Evolutionary conservation across 805 yeast species (phyloP).

Genomic region (Candida mattraensis): DNA sequence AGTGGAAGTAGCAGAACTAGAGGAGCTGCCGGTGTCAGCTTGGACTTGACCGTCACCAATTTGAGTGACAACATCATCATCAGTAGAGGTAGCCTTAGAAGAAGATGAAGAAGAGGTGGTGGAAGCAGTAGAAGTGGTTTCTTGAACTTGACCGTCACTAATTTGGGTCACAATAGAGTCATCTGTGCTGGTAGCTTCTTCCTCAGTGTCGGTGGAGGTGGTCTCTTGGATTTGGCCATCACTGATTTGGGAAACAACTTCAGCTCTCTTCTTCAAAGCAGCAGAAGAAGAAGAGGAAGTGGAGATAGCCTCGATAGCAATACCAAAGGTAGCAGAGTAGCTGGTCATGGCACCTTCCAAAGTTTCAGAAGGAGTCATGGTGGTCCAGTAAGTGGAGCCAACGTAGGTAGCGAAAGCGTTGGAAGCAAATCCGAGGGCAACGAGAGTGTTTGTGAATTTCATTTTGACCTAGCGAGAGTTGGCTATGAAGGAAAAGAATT

Average conservation of each 20-base stretch:
- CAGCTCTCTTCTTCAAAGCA: constrained; percentile 32
- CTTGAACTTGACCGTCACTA: constrained; percentile 48
- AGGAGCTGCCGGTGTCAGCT: constrained; percentile 38
- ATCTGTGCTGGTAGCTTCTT: constrained; percentile 28
- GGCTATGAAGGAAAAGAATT: constrained; percentile 5
- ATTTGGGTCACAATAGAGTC: constrained; percentile 36
- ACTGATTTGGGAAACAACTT: constrained; percentile 43
- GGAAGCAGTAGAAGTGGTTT: constrained; percentile 15
- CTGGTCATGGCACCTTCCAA: constrained; percentile 51
- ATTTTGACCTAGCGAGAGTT: constrained; percentile 27
- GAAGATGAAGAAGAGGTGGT: constrained; percentile 10
- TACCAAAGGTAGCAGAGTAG: constrained; percentile 38
- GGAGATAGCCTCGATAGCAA: constrained; percentile 15
- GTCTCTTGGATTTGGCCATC: constrained; percentile 54
- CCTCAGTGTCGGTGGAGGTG: constrained; percentile 33
- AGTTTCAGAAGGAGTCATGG: constrained; percentile 60
- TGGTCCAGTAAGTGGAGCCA: constrained; percentile 62
- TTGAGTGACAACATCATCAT: constrained; percentile 46
- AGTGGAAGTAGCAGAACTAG: constrained; percentile 12
- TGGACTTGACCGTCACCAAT: constrained; percentile 63
- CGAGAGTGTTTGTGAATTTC: constrained; percentile 41
- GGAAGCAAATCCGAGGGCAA: constrained; percentile 42
- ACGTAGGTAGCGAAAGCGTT: constrained; percentile 54
- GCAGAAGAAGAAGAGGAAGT: constrained; percentile 19
- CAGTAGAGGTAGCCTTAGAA: constrained; percentile 19